phyloP scores from a whole-genome alignment of 352 stramenopile species.

The Phytophthora meadii region DNA sequence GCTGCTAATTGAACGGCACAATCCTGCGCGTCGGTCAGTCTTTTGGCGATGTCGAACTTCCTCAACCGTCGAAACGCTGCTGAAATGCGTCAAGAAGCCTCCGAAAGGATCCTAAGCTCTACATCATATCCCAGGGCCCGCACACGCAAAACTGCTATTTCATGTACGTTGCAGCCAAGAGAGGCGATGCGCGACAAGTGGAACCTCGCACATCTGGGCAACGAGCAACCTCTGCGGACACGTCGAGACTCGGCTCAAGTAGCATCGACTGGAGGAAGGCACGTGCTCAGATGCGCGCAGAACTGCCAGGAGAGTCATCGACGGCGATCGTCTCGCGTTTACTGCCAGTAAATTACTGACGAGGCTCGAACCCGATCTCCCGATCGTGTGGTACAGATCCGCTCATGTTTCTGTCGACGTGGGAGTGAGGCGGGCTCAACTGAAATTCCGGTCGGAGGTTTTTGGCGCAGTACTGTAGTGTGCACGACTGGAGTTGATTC shows the following conservation, averaged over 20 bases:
- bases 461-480: neutral
- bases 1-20: neutral
- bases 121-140: slow-evolving; percentile 5
- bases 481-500: neutral
- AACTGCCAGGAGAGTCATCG: neutral
- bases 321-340: neutral
- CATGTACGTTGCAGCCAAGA: too few relatives aligned
- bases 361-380: slow-evolving; percentile 11
- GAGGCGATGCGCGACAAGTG: slow-evolving; percentile 3
- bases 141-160: too few relatives aligned
- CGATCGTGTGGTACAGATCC: slow-evolving; percentile 20
- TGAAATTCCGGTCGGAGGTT: slow-evolving; percentile 1
- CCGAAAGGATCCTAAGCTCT: neutral
- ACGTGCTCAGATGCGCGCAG: slow-evolving; percentile 19
- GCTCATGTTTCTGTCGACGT: slow-evolving; percentile 19
- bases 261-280: slow-evolving; percentile 25
- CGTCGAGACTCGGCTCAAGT: neutral
- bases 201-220: slow-evolving; percentile 10
- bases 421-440: slow-evolving; percentile 15
- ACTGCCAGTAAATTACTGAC: neutral
- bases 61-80: neutral
- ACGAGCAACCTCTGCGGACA: neutral
- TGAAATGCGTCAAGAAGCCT: slow-evolving; percentile 13
- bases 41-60: slow-evolving; percentile 3
- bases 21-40: slow-evolving; percentile 1